Conservation (phyloP, 108 stramenopile genomes). For the Cyclostephanos invisitatus region DNA sequence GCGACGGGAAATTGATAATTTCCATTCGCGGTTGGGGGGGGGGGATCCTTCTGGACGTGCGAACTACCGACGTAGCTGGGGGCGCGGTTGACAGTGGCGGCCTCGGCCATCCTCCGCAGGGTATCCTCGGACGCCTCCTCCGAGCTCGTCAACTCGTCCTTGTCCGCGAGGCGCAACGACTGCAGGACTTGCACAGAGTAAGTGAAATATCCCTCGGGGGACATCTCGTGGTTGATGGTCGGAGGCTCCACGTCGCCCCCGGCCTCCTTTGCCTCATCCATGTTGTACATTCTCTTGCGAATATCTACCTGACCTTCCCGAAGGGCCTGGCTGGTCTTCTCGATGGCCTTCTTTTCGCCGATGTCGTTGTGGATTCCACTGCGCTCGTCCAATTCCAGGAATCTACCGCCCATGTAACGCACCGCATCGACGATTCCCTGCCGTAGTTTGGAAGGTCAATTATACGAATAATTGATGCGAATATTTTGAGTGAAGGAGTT, state of each 20-base stretch:
- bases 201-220: neutral
- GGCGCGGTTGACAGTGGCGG: neutral
- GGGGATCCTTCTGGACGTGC: neutral
- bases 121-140: neutral
- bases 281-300: constrained; percentile 28
- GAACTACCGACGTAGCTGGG: neutral
- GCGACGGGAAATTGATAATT: constrained; percentile 5
- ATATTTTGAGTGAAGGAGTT: neutral
- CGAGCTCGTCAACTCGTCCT: neutral
- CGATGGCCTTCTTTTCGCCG: constrained; percentile 71
- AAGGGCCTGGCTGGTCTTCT: constrained; percentile 81
- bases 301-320: constrained; percentile 69
- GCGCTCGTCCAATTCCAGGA: constrained; percentile 62
- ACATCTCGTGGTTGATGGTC: neutral
- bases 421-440: constrained; percentile 26
- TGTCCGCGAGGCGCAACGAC: neutral
- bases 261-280: neutral
- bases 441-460: neutral
- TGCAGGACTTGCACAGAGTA: neutral
- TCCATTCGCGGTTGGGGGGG: neutral
- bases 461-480: neutral
- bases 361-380: constrained; percentile 63
- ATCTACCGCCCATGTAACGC: constrained; percentile 34
- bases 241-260: neutral
- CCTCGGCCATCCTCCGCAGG: neutral